Base-by-base conservation (phyloP, 176 grass and related monocot genomes). In the Bonia amplexicaulis region DNA sequence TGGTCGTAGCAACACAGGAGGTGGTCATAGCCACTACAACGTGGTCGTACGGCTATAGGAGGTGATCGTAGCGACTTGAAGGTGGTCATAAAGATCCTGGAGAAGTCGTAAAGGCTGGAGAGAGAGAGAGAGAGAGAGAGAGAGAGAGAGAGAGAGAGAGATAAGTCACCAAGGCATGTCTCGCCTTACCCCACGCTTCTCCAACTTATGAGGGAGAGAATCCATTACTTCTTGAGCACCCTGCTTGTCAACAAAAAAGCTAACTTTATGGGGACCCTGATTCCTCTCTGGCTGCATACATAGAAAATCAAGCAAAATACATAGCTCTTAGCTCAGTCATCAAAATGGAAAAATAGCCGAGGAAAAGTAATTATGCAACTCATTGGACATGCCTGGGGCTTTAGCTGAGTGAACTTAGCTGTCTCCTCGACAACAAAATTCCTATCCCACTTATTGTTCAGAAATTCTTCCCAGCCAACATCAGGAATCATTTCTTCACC, bases 401-500 rank as follows among this genome's bases (percentile, higher is more conserved):
- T 91, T 48, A 98, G 84, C 77, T 95, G 89, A 48, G 89, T 39
- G 55, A 95, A 90, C 37, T 81, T 94, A 66, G 89, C 7, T 52
- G 93, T 76, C 81, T 98, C 96, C 77, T 98, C 89, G 12, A 98
- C 82, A 59, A 95, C 91, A 66, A 98, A 40, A 74, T 76, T 85
- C 65, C 86, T 90, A 87, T 95, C 93, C 96, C 96, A 98, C 14
- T 92, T 93, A 3, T 89, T 80, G 80, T 85, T 88, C 49, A 98
- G 83, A 74, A 89, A 64, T 65, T 92, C 49, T 2, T 88, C 93
- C 96, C 96, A 94, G 3, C 78, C 91, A 71, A 88, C 83, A 78
- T 98, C 96, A 80, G 89, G 86, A 62, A 93, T 89, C 96, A 98
- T 98, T 8, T 90, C 78, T 59, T 95, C 91, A 14, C 96, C 96